phyloP scores from a whole-genome alignment of 1,139 yeast species.

The Suhomyces panamericanus region DNA sequence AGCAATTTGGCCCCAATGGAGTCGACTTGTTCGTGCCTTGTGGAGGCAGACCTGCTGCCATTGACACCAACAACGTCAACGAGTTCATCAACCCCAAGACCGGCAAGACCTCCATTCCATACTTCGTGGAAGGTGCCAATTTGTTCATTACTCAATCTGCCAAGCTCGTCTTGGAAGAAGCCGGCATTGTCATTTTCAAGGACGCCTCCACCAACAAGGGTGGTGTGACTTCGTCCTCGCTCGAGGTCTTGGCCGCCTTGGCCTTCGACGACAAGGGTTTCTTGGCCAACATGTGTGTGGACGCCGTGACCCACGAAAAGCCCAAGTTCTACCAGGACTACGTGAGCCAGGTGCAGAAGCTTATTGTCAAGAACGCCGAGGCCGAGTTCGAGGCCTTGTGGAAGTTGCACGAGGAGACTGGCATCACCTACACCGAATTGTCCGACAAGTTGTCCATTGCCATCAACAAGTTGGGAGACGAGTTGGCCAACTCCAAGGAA shows the following conservation, averaged over 20 bases:
- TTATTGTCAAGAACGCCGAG: conserved; percentile 74
- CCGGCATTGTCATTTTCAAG: conserved; percentile 85
- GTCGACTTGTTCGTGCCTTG: conserved; percentile 92
- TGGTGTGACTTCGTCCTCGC: conserved; percentile 95
- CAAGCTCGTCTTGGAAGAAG: conserved; percentile 78
- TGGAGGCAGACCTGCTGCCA: conserved; percentile 98
- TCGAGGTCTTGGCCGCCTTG: conserved; percentile 92
- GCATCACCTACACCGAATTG: conserved; percentile 69
- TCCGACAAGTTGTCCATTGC: conserved; percentile 85
- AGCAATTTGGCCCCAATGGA: conserved; percentile 58
- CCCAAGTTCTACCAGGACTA: conserved; percentile 80
- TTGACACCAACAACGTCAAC: conserved; percentile 81
- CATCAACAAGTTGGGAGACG: conserved; percentile 87
- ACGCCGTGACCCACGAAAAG: conserved; percentile 47
- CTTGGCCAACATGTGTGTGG: conserved; percentile 72
- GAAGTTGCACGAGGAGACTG: conserved; percentile 70
- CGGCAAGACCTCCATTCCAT: conserved; percentile 78
- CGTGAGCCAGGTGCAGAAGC: conserved; percentile 78
- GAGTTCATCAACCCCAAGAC: conserved; percentile 71
- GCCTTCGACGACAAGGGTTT: conserved; percentile 87
- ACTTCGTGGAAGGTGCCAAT: conserved; percentile 96
- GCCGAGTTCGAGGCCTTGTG: conserved; percentile 86
- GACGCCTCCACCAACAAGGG: conserved; percentile 98
- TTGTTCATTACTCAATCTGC: conserved; percentile 94
- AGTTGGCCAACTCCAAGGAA: conserved; percentile 76